Evolutionary conservation across 2,329 filamentous ascomycete genomes (phyloP), one percentile per base, ranked within the genome.

Genomic region (Cercospora sesami): DNA sequence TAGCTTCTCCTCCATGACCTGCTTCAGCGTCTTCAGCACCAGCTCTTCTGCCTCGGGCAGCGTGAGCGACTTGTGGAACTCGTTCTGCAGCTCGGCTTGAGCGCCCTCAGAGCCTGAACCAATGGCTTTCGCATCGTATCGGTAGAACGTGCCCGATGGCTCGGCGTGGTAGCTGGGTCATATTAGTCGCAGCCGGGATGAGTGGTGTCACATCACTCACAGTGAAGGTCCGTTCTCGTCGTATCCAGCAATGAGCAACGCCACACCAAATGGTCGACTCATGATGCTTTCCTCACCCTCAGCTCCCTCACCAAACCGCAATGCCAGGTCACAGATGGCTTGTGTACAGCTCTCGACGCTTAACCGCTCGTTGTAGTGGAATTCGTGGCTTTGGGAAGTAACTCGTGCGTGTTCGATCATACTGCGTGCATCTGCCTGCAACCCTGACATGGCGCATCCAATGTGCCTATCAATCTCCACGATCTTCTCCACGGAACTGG

Each of bases 1-100:
- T 69, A 99, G 86, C 85, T 99, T 99, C 89, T 99, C 95, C 84
- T 99, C 95, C 95, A 99, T 99, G 75, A 99, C 95, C 84, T 99
- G 95, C 87, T 98, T 99, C 80, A 99, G 82, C 42, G 95, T 99
- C 88, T 98, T 98, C 78, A 99, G 85, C 62, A 97, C 94, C 73
- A 99, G 84, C 3, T 94, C 95, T 84, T 99, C 95, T 67, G 95
- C 95, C 79, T 99, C 95, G 66, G 87, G 85, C 71, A 99, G 90
- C 51, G 94, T 97, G 71, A 99, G 86, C 67, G 94, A 98, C 87
- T 96, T 96, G 85, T 99, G 95, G 79, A 97, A 99, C 83, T 98
- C 94, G 78, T 97, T 97, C 83, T 99, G 95, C 78, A 99, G 84
- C 84, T 99, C 95, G 42, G 95, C 95, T 82, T 99, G 95, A 59